Evolutionary conservation across 306 rosid species (phyloP).

Genomic region (Sophora flavescens): DNA sequence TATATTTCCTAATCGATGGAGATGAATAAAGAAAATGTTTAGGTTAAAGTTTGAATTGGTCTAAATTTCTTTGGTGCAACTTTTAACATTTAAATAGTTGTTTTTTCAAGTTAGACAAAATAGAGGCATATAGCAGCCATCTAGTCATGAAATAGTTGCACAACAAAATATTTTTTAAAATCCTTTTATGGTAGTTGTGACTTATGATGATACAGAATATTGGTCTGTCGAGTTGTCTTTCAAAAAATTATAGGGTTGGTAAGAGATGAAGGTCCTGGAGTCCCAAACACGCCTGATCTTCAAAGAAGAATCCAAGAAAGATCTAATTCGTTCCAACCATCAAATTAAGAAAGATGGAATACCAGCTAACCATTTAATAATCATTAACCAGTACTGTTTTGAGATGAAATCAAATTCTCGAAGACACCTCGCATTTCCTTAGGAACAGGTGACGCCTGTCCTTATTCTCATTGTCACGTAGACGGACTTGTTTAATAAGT

Average conservation of each 20-base stretch:
- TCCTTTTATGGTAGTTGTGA: not conserved
- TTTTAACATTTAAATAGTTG: not conserved
- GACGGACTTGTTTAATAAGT: too few species aligned
- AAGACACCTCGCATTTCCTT: too few species aligned
- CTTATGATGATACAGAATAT: too few species aligned
- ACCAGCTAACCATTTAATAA: too few species aligned
- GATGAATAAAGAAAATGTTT: too few species aligned
- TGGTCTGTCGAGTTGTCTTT: too few species aligned
- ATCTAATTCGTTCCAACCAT: not conserved
- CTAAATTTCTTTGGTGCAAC: not conserved
- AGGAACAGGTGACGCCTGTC: too few species aligned
- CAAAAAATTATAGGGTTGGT: constrained; percentile 25
- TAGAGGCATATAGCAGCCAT: not conserved
- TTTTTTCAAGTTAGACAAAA: not conserved
- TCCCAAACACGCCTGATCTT: not conserved
- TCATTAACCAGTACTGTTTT: too few species aligned
- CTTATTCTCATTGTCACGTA: too few species aligned
- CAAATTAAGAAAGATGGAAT: not conserved
- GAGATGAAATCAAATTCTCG: too few species aligned
- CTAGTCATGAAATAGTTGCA: too few species aligned
- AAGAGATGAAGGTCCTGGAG: not conserved
- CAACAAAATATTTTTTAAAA: too few species aligned
- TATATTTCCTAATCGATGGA: not conserved
- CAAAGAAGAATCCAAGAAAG: constrained; percentile 25
- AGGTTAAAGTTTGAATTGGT: constrained; percentile 7